Base-by-base conservation (phyloP, 768 basidiomycete species). In the Kwoniella europaea region DNA sequence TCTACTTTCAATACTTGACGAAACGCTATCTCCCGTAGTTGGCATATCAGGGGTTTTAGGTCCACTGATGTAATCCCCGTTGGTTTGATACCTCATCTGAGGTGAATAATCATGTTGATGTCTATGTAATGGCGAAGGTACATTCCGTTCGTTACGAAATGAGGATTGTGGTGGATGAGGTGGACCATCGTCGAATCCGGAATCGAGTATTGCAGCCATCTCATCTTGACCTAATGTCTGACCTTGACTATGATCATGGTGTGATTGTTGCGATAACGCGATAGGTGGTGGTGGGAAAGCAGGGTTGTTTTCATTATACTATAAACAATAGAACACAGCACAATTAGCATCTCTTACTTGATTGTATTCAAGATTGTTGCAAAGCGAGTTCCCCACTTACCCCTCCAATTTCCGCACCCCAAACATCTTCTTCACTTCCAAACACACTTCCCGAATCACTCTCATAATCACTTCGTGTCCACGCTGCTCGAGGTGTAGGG, bases 341-440 rank as follows among this genome's bases (percentile, higher is more conserved):
- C n/a, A n/a, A n/a, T n/a, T n/a, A n/a, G n/a, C n/a, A n/a, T n/a
- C n/a, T n/a, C n/a, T n/a, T n/a, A n/a, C n/a, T n/a, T n/a, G n/a
- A n/a, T n/a, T n/a, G n/a, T n/a, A n/a, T n/a, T n/a, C n/a, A n/a
- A n/a, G n/a, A n/a, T n/a, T n/a, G n/a, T n/a, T n/a, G n/a, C n/a
- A n/a, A n/a, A n/a, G n/a, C n/a, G n/a, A n/a, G n/a, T n/a, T n/a
- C n/a, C 20, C 16, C 29, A 79, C 78, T 77, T 64, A 83, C 82
- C 27, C 88, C 93, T 12, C 96, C 95, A 65, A 99, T 94, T 82
- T 99, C 95, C 4, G 88, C 86, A 3, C 94, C 94, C 94, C 95
- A 99, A 43, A 93, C 90, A 79, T 98, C 96, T 54, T 96, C 94
- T 44, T 98, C 96, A 10, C 77, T 76, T 16, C 93, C 94, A 18